A percentile compares a stretch with the other conserved stretches of the same genome.
Conservation (phyloP, 345 rosid genomes). For the Abelmoschus esculentus region DNA sequence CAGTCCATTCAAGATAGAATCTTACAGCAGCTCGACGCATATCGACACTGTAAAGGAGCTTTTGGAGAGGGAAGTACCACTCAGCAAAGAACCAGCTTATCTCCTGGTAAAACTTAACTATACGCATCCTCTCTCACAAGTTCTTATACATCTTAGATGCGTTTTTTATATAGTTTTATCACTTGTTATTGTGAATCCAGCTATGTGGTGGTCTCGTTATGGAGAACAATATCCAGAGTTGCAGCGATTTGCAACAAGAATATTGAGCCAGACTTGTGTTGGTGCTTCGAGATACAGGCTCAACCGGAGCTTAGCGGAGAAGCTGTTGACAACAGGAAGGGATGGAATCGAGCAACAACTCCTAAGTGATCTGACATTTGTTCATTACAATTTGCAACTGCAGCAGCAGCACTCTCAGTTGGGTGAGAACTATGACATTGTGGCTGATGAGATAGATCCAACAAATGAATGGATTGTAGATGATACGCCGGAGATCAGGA, state of each 20-base stretch:
- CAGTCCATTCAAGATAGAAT: slow-evolving; percentile 20
- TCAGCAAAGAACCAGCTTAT: slow-evolving; percentile 23
- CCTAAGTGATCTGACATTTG: slow-evolving; percentile 24
- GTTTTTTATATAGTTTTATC: not conserved
- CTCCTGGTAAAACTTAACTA: slow-evolving; percentile 35
- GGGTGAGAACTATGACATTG: not conserved
- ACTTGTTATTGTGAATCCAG: slow-evolving; percentile 20
- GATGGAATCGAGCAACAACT: slow-evolving; percentile 19
- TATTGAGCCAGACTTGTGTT: slow-evolving; percentile 51
- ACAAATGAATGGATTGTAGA: slow-evolving; percentile 20
- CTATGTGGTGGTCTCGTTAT: slow-evolving; percentile 46
- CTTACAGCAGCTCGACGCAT: slow-evolving; percentile 35
- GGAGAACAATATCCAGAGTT: slow-evolving; percentile 43
- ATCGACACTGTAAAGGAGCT: slow-evolving; percentile 29
- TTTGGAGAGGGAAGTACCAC: slow-evolving; percentile 36
- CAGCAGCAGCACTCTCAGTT: slow-evolving; percentile 22
- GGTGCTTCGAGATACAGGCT: slow-evolving; percentile 44
- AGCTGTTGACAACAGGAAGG: slow-evolving; percentile 21
- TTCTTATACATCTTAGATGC: not conserved
- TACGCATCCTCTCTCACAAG: not conserved
- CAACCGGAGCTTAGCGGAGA: slow-evolving; percentile 40
- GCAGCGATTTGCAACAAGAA: slow-evolving; percentile 39
- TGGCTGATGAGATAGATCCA: slow-evolving; percentile 18
- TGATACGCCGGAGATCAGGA: not conserved
- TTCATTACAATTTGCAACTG: slow-evolving; percentile 46